These are phyloP conservation scores for Sporothrix humicola DNA, from an alignment of 2,329 filamentous ascomycete species.

Conservation along the genomic window DNA sequence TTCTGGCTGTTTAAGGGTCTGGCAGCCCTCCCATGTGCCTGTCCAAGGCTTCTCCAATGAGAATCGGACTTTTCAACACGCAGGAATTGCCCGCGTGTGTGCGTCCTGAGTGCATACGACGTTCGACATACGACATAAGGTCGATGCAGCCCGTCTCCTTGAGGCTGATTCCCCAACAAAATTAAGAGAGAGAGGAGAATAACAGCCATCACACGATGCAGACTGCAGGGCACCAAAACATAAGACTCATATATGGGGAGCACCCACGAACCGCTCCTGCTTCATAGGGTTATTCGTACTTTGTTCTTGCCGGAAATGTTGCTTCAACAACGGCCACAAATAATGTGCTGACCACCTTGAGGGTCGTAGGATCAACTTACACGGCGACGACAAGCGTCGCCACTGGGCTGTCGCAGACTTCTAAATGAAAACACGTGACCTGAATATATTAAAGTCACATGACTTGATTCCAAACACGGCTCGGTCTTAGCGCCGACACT, in stretches of 20 bases:
- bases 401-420: too few relatives aligned
- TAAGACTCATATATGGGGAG: not conserved
- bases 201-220: not conserved
- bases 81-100: conserved; percentile 9
- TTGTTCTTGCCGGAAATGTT: not conserved
- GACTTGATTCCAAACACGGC: conserved; percentile 14
- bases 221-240: not conserved
- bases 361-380: not conserved
- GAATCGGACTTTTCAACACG: conserved; percentile 17
- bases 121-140: too few relatives aligned
- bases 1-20: not conserved
- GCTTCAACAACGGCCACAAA: not conserved
- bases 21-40: not conserved
- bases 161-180: not conserved
- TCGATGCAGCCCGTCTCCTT: not conserved
- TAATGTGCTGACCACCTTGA: not conserved
- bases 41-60: conserved; percentile 27
- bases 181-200: not conserved
- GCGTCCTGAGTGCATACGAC: not conserved
- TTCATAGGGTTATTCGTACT: not conserved
- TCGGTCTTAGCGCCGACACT: conserved; percentile 15
- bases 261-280: not conserved
- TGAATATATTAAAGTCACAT: not conserved
- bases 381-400: not conserved
- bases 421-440: conserved; percentile 16